Conservation (phyloP, 441 rosid genomes). For the Cnidoscolus chayamansa region DNA sequence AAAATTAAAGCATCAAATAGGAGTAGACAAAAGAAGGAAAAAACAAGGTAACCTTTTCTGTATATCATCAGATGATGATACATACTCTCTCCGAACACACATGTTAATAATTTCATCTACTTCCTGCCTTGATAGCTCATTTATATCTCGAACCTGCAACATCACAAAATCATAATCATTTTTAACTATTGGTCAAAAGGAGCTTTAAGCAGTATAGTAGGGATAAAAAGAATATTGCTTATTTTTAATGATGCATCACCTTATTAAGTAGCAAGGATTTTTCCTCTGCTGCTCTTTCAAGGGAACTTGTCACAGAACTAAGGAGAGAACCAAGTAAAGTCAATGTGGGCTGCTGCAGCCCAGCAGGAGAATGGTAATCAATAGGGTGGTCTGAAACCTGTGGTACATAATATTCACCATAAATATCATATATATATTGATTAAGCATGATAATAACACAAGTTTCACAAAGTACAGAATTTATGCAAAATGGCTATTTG, state of each 20-base stretch:
- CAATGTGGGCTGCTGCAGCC: conserved; percentile 70
- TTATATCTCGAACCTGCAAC: conserved; percentile 79
- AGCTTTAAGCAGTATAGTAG: neutral
- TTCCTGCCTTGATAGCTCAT: conserved; percentile 93
- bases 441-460: neutral
- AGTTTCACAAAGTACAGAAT: neutral
- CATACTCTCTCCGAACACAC: conserved; percentile 55
- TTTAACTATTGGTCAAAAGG: conserved; percentile 11
- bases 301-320: conserved; percentile 54
- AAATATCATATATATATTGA: neutral
- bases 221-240: neutral
- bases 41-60: conserved; percentile 59
- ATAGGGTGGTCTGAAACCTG: conserved; percentile 55
- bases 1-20: no score
- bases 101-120: conserved; percentile 81
- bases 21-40: neutral
- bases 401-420: conserved; percentile 17
- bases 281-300: conserved; percentile 88
- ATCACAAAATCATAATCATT: conserved; percentile 15
- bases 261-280: conserved; percentile 72
- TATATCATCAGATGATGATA: conserved; percentile 69
- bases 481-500: conserved; percentile 5
- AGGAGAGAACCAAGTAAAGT: conserved; percentile 60
- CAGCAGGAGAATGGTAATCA: conserved; percentile 42
- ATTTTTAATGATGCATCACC: conserved; percentile 38